Conservation (phyloP, 2,329 filamentous ascomycete genomes). For the Plectosphaerella cucumerina region DNA sequence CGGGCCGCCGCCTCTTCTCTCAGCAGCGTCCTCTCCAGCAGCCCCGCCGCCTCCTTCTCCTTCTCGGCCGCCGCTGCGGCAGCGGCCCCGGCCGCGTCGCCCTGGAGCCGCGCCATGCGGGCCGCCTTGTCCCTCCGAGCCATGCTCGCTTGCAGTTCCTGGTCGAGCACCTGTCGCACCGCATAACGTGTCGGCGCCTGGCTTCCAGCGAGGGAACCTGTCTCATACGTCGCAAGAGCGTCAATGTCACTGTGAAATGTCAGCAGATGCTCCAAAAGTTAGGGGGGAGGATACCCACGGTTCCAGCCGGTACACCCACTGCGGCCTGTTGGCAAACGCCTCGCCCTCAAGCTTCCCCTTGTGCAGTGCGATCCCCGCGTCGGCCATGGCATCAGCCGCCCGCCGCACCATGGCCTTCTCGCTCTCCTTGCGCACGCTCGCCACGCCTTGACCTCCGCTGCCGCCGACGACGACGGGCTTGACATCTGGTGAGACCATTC, state of each 20-base stretch:
- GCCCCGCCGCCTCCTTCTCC: constrained; percentile 23
- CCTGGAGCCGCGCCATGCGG: constrained; percentile 60
- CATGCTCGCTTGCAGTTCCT: constrained; percentile 76
- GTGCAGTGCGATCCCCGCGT: constrained; percentile 76
- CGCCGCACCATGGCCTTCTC: constrained; percentile 79
- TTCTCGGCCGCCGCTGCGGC: constrained; percentile 24
- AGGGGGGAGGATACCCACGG: constrained; percentile 56
- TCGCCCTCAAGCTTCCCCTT: constrained; percentile 74
- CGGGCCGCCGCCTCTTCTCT: constrained; percentile 14
- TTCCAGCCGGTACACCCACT: constrained; percentile 92
- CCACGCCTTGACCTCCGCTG: constrained; percentile 60
- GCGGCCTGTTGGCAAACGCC: constrained; percentile 48
- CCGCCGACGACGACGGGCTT: constrained; percentile 85
- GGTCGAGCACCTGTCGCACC: constrained; percentile 87
- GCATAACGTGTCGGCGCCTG: constrained; percentile 81
- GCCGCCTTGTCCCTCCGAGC: constrained; percentile 61
- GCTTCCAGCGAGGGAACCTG: constrained; percentile 51
- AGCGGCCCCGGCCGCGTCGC: constrained; percentile 31
- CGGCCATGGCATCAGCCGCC: constrained; percentile 78
- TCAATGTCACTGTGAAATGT: constrained; percentile 61
- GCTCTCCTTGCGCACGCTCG: constrained; percentile 81
- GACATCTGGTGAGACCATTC: constrained; percentile 82
- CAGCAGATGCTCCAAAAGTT: constrained; percentile 4
- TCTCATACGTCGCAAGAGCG: constrained; percentile 69
- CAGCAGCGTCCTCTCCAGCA: not conserved